Evolutionary conservation across 2,329 filamentous ascomycete species (phyloP), one percentile per base, ranked within the genome.

Genomic region (Zarea fungicola): DNA sequence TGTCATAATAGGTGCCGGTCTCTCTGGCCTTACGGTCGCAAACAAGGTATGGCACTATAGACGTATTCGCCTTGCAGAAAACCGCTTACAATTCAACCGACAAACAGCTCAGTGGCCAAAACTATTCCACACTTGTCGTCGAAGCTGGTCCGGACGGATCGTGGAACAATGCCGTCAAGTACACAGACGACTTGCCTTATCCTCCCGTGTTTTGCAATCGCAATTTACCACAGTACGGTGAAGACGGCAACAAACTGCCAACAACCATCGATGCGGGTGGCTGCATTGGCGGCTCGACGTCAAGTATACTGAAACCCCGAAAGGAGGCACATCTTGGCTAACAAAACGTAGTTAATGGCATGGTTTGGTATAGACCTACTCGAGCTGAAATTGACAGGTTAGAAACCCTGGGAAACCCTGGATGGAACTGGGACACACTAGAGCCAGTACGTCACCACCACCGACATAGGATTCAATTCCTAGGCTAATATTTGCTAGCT

Each of bases 1-100:
- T 2, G 55, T 69, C 6, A 56, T 71, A n/a, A 54, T 71, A 6
- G 69, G 68, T 9, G 69, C 64, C 7, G 68, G 69, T 1, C 56
- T 71, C 6, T 58, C 60, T 14, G 69, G 70, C 11, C 61, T 72
- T 1, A 51, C 48, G 1, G 51, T 53, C 9, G 53, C 43, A 16
- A 55, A 53, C 25, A 55, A 55, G 48, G 53, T 49, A 36, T n/a
- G 44, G 23, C 11, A 5, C 8, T 5, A 3, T 21, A 5, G 5
- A 36, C 6, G 16, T 25, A 13, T 28, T 29, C n/a, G 13, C 26
- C 23, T 29, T 7, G 10, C 7, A 4, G 21, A 25, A 28, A n/a
- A n/a, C n/a, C n/a, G n/a, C n/a, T n/a, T 5, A n/a, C 25, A 19
- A 16, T 18, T 19, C 48, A 16, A 32, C 36, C 51, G 13, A 44